Evolutionary conservation across 352 stramenopile species (phyloP).

Genomic region (Blastocystis sp.): DNA sequence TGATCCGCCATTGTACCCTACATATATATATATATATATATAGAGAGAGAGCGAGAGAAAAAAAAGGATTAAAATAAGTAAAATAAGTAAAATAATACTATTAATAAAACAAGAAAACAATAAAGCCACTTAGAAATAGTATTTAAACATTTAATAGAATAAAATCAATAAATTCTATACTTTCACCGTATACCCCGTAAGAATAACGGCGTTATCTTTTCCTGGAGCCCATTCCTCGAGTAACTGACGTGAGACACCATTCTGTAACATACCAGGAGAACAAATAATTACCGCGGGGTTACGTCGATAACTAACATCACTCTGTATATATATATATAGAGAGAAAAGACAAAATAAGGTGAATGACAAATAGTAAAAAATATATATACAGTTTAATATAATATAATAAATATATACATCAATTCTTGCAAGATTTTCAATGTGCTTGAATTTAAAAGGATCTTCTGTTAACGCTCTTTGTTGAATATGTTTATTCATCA

Average conservation of each 20-base stretch:
- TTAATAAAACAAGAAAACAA: slow-evolving; percentile 73
- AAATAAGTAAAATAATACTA: too few relatives aligned
- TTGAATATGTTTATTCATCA: slow-evolving; percentile 75
- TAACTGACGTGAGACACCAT: slow-evolving; percentile 78
- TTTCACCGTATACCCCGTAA: slow-evolving; percentile 93
- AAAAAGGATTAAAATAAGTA: too few relatives aligned
- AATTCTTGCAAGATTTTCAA: slow-evolving; percentile 50
- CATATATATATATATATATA: too few relatives aligned
- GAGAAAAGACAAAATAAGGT: too few relatives aligned
- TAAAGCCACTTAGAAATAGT: slow-evolving; percentile 74
- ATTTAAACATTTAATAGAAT: slow-evolving; percentile 85
- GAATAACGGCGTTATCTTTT: slow-evolving; percentile 89
- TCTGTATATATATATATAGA: too few relatives aligned
- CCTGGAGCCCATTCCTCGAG: slow-evolving; percentile 90
- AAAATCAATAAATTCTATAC: slow-evolving; percentile 81
- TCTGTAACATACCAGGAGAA: slow-evolving; percentile 92
- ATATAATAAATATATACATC: too few relatives aligned
- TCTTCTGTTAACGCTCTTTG: too few relatives aligned
- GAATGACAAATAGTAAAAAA: too few relatives aligned
- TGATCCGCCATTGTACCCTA: slow-evolving; percentile 20
- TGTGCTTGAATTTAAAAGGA: slow-evolving; percentile 84
- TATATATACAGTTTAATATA: too few relatives aligned
- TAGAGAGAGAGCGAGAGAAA: too few relatives aligned
- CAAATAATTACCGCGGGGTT: slow-evolving; percentile 92
- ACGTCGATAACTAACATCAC: slow-evolving; percentile 45